These are phyloP conservation scores for Dicorynia guianensis DNA, from an alignment of 306 rosid species.

Conservation along the genomic window DNA sequence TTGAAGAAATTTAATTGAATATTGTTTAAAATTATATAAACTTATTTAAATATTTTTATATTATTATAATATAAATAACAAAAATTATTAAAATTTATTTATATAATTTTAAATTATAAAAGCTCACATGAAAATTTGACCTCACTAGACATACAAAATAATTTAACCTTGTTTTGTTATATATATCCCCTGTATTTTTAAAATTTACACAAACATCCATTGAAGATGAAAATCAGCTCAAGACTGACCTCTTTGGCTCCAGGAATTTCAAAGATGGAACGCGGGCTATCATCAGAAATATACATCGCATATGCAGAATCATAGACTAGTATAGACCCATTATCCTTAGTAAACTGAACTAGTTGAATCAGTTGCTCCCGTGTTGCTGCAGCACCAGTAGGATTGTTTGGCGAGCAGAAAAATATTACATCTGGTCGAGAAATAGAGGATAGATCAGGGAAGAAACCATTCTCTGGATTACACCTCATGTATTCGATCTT, in stretches of 20 bases:
- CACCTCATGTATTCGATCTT: slow-evolving; percentile 81
- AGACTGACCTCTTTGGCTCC: slow-evolving; percentile 88
- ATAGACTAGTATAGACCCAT: slow-evolving; percentile 85
- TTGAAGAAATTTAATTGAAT: no score
- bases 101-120: no score
- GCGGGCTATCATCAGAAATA: slow-evolving; percentile 86
- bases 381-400: slow-evolving; percentile 83
- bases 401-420: slow-evolving; percentile 90
- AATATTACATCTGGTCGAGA: slow-evolving; percentile 74
- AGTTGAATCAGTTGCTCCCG: slow-evolving; percentile 66
- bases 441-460: slow-evolving; percentile 66
- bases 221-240: slow-evolving; percentile 20
- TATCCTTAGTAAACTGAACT: slow-evolving; percentile 83
- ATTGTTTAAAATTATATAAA: no score
- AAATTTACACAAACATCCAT: not conserved
- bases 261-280: slow-evolving; percentile 95
- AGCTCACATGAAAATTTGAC: no score
- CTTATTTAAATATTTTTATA: no score
- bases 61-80: no score
- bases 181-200: no score
- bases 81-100: no score
- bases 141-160: no score
- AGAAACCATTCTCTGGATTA: slow-evolving; percentile 68
- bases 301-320: slow-evolving; percentile 97
- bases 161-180: no score